Evolutionary conservation across 129 eudicot species (phyloP), one percentile per base, ranked within the genome.

Genomic region (Ambrosia trifida): DNA sequence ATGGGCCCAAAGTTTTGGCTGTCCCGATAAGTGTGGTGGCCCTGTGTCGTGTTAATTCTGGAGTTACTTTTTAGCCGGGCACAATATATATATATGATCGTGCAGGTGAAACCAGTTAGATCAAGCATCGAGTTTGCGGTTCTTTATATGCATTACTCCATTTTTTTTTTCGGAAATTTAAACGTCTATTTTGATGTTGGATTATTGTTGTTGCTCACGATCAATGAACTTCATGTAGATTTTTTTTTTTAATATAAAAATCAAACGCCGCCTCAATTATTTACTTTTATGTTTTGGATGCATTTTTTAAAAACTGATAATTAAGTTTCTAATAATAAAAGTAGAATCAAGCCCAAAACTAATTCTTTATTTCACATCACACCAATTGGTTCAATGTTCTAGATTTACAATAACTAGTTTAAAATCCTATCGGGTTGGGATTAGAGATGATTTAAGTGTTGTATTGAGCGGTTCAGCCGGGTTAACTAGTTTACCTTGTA

Each of bases 1-100:
- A 72, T 61, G 71, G 86, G 81, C 72, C 91, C 88, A 11, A 94
- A 85, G 74, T 82, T 82, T 11, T 90, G 97, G 99, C 71, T 87
- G 81, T 59, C 72, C 12, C 85, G 83, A 79, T 77, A 52, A 65
- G 38, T 31, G 40, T 40, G 16, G 10, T 40, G 16, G 10, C 41
- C 4, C 30, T 18, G 49, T 68, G 43, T n/a, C 62, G 30, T 75
- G 58, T 65, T 30, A 60, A 28, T 30, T 63, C 49, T 54, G 69
- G 69, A 32, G 40, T 61, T 40, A 2, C 44, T 3, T 59, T 52
- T 14, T 65, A 64, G 16, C 65, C 53, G 1, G 17, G n/a, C n/a
- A 61, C 11, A 50, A 28, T 24, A 43, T 74, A 47, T 17, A 18
- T 30, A 70, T 7, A 41, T 45, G 69, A 45, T 44, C 3, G 9